Conservation (phyloP, 148 eudicot species). For the Hydrangea macrophylla region DNA sequence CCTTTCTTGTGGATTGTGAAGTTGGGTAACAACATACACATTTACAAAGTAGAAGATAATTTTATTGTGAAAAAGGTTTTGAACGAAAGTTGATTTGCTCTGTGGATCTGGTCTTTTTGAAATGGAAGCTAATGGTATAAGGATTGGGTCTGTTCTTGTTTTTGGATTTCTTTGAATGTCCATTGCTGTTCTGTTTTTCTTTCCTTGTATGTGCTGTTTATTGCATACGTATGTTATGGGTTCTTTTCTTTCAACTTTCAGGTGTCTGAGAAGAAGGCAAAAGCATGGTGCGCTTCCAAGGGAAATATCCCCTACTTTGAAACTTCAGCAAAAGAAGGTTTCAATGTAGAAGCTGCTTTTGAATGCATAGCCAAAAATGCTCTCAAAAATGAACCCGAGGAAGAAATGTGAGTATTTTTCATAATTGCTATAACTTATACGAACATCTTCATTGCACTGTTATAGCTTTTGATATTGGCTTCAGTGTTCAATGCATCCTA, state of each 20-base stretch:
- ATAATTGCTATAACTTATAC: background rate
- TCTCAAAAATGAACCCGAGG: slow-evolving; percentile 71
- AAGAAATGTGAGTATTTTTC: slow-evolving; percentile 60
- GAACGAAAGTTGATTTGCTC: background rate
- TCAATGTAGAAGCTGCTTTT: slow-evolving; percentile 80
- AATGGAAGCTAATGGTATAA: background rate
- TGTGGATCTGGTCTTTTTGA: background rate
- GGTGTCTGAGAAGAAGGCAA: slow-evolving; percentile 82
- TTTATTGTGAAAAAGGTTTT: background rate
- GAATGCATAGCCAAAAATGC: slow-evolving; percentile 71
- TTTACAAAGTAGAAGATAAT: background rate
- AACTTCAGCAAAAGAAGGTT: slow-evolving; percentile 83
- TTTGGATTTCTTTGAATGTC: background rate
- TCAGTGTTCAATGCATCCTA: background rate
- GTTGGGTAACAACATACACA: background rate
- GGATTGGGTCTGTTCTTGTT: slow-evolving; percentile 1
- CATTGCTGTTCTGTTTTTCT: background rate
- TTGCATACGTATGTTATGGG: background rate
- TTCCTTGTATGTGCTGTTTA: background rate
- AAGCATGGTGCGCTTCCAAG: slow-evolving; percentile 79
- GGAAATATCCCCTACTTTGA: slow-evolving; percentile 81
- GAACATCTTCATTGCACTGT: background rate
- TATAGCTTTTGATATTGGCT: background rate
- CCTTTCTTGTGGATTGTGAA: background rate
- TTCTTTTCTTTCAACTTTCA: slow-evolving; percentile 17